A percentile compares a stretch with the other conserved stretches of the same genome.
phyloP scores from a whole-genome alignment of 2,329 filamentous ascomycete genomes.

The Colletotrichum godetiae region DNA sequence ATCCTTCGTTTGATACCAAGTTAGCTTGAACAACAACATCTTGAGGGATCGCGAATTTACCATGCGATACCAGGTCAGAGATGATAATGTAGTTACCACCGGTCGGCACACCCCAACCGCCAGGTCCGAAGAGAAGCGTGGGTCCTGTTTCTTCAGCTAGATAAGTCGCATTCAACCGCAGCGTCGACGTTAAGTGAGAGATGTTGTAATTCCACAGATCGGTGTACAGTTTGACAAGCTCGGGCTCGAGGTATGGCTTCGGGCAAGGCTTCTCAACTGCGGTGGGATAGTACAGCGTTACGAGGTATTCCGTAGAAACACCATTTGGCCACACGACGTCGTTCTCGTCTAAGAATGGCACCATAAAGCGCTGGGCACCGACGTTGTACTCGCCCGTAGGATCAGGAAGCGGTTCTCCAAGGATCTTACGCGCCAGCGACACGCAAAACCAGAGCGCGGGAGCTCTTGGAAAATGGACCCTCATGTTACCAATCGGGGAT shows the following conservation, averaged over 20 bases:
- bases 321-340: slow-evolving; percentile 23
- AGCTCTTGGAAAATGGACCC: rapidly evolving
- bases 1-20: slow-evolving; percentile 37
- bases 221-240: slow-evolving; percentile 21
- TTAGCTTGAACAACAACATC: not conserved
- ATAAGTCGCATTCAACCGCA: slow-evolving; percentile 28
- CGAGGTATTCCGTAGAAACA: slow-evolving; percentile 31
- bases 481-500: not conserved
- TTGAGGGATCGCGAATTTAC: not conserved
- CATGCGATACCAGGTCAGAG: slow-evolving; percentile 32
- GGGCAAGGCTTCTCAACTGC: not conserved
- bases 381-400: slow-evolving; percentile 31
- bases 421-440: rapidly evolving
- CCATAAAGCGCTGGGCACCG: slow-evolving; percentile 26
- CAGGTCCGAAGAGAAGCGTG: slow-evolving; percentile 31
- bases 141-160: not conserved
- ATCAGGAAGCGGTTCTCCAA: slow-evolving; percentile 7
- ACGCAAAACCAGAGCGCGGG: not conserved
- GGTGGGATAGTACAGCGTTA: slow-evolving; percentile 36
- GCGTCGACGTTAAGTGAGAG: slow-evolving; percentile 27
- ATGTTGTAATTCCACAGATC: slow-evolving; percentile 21
- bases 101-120: slow-evolving; percentile 28
- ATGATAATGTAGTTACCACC: slow-evolving; percentile 26
- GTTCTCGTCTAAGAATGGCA: slow-evolving; percentile 6
- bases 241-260: slow-evolving; percentile 29